Evolutionary conservation across 2,329 filamentous ascomycete species (phyloP).

Genomic region (Coniochaeta sp.): DNA sequence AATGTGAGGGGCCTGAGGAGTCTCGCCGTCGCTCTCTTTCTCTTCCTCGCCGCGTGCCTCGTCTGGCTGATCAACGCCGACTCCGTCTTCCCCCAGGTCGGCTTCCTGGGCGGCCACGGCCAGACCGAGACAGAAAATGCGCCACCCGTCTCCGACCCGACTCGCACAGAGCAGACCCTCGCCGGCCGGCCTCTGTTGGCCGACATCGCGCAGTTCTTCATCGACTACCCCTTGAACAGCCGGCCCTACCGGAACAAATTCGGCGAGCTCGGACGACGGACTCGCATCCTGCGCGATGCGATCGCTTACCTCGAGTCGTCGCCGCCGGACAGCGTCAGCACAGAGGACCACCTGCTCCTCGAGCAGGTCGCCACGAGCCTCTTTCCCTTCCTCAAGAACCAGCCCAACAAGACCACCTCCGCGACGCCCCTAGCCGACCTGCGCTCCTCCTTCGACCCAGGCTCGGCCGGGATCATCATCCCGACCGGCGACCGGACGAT

Average conservation of each 20-base stretch:
- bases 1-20: background rate
- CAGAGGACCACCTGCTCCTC: slow-evolving; percentile 4
- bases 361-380: slow-evolving; percentile 11
- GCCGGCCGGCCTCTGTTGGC: background rate
- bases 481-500: slow-evolving; percentile 22
- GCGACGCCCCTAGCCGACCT: slow-evolving; percentile 11
- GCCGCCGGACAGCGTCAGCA: background rate
- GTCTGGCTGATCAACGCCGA: background rate
- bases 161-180: background rate
- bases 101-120: background rate
- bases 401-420: slow-evolving; percentile 2
- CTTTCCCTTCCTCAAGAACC: slow-evolving; percentile 18
- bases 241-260: slow-evolving; percentile 22
- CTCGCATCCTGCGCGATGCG: slow-evolving; percentile 14
- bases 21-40: background rate
- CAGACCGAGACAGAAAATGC: background rate
- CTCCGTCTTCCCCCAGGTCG: background rate
- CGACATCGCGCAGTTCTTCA: slow-evolving; percentile 13
- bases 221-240: slow-evolving; percentile 17
- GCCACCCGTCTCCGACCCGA: background rate
- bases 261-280: slow-evolving; percentile 23
- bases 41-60: background rate
- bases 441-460: slow-evolving; percentile 9
- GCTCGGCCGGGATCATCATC: slow-evolving; percentile 25
- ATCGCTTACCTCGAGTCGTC: slow-evolving; percentile 8